These are phyloP conservation scores for Rosa lucieae DNA, from an alignment of 306 rosid species.

Conservation along the genomic window DNA sequence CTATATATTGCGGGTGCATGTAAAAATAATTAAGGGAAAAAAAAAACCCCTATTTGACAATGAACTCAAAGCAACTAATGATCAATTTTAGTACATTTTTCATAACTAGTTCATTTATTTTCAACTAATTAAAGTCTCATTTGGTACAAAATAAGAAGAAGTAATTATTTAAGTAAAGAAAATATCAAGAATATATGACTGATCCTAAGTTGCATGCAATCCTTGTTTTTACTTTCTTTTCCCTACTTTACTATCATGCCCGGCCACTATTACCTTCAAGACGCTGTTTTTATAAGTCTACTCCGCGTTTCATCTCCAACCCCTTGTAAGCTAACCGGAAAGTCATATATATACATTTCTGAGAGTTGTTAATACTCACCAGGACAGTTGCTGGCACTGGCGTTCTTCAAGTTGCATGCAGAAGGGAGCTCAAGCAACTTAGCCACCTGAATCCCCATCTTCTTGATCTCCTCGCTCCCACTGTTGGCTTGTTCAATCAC, in stretches of 20 bases:
- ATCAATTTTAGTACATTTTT: not conserved
- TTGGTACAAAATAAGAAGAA: not conserved
- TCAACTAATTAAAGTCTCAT: not conserved
- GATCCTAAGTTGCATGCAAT: not conserved
- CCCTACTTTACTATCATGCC: not conserved
- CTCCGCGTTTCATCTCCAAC: not conserved
- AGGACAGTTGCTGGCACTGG: slow-evolving; percentile 61
- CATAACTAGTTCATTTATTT: not conserved
- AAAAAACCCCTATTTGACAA: not conserved
- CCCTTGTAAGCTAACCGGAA: not conserved
- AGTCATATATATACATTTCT: not conserved
- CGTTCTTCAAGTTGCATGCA: slow-evolving; percentile 56
- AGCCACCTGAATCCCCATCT: slow-evolving; percentile 55
- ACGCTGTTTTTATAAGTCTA: not conserved
- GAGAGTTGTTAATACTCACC: slow-evolving; percentile 38
- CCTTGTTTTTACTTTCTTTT: not conserved
- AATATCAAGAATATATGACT: not conserved
- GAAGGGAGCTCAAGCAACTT: slow-evolving; percentile 76
- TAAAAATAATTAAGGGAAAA: too few relatives aligned
- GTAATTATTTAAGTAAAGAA: not conserved
- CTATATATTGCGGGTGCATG: too few relatives aligned
- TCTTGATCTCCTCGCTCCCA: slow-evolving; percentile 50
- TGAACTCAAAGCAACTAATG: not conserved
- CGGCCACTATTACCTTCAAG: not conserved
- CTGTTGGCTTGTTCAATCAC: slow-evolving; percentile 57